These are phyloP conservation scores for Linum usitatissimum DNA, from an alignment of 345 rosid genomes.

Conservation along the genomic window DNA sequence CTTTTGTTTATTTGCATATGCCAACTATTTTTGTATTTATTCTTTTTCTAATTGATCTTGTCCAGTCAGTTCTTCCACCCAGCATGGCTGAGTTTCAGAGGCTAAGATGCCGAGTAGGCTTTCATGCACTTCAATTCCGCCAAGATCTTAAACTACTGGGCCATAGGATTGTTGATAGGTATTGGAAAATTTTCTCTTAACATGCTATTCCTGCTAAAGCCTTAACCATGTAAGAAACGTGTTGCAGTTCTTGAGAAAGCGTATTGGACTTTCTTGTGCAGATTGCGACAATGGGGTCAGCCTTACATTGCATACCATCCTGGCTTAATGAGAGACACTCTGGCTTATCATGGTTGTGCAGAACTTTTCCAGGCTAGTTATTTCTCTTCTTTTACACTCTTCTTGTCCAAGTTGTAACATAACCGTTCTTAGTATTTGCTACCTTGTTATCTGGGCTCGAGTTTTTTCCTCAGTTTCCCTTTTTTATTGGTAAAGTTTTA, in stretches of 20 bases:
- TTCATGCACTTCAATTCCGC: constrained; percentile 92
- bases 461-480: background rate
- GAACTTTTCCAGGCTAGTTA: constrained; percentile 83
- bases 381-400: constrained; percentile 10
- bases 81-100: constrained; percentile 81
- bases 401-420: constrained; percentile 3
- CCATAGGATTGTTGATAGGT: constrained; percentile 80
- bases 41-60: constrained; percentile 13
- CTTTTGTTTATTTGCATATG: background rate
- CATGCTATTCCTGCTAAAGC: constrained; percentile 2
- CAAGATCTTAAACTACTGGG: constrained; percentile 71
- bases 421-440: background rate
- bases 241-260: constrained; percentile 1
- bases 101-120: constrained; percentile 93
- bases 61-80: constrained; percentile 70
- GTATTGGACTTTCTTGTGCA: constrained; percentile 19
- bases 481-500: background rate
- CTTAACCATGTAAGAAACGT: background rate
- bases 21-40: background rate
- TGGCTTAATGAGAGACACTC: constrained; percentile 67
- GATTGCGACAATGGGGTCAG: constrained; percentile 70
- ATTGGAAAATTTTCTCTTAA: constrained; percentile 7
- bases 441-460: background rate
- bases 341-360: constrained; percentile 98
- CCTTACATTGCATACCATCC: constrained; percentile 84